Base-by-base conservation (phyloP, 768 basidiomycete species). In the Amyloporia xantha region DNA sequence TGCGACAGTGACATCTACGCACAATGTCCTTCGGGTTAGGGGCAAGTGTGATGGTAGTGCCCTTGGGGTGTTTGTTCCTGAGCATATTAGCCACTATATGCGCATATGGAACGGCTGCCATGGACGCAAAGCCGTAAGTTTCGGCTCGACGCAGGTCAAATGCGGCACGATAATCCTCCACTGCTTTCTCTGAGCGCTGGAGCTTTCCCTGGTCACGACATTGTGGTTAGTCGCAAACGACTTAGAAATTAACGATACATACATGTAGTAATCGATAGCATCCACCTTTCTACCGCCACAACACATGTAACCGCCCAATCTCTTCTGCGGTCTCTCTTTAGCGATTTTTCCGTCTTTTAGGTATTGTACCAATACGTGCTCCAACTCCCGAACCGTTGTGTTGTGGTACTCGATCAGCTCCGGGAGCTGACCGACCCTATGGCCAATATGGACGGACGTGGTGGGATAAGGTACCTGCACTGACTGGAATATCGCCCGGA, bases 251-350 rank as follows among this genome's bases (percentile, higher is more conserved):
- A 4, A 41, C 11, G 24, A 27, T 23, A 75, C 88, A 57, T 60
- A 91, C 88, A 86, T 90, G 66, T 94, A 92, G 64, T 82, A 90
- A 43, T 97, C 90, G 57, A 98, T 97, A 2, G 94, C 91, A 65
- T 97, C 95, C 68, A 75, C 83, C 68, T 81, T 91, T 45, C 71
- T 67, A 0, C 94, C 94, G 9, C 95, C 93, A 52, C 84, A 78
- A 0, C 94, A 90, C 58, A 90, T 68, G 49, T 77, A 82, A 1
- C 84, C 89, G 15, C 94, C 93, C 12, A 89, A 68, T 13, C 78
- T 76, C 54, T 93, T 81, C 2, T 73, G 86, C 1, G 96, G 96
- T 27, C 96, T 73, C 51, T 86, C 88, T 57, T 80, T 81, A 41
- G 77, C 90, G 30, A 93, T 73, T 58, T 73, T 79, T 1, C 89